Conservation (phyloP, 2,329 filamentous ascomycete species). For the Lithohypha guttulata region DNA sequence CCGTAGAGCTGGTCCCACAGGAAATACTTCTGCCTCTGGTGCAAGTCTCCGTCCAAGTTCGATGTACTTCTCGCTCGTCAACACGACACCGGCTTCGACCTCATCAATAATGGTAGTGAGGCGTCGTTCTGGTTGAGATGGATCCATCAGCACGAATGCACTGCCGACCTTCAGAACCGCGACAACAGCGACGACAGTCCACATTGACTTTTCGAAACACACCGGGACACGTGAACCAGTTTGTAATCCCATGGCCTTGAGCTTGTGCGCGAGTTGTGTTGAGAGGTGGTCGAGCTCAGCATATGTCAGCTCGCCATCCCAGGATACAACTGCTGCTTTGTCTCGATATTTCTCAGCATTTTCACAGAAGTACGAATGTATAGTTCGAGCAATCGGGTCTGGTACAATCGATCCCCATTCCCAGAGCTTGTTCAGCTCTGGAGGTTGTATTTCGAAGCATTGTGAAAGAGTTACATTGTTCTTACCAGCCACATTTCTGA, state of each 20-base stretch:
- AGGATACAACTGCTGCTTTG: constrained; percentile 26
- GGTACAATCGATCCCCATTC: constrained; percentile 20
- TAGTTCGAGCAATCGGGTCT: constrained; percentile 14
- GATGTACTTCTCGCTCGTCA: constrained; percentile 26
- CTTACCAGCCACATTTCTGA: too few species aligned
- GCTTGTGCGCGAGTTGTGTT: constrained; percentile 28
- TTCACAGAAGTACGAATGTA: constrained; percentile 15
- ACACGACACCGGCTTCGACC: constrained; percentile 26
- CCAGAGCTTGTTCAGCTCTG: constrained; percentile 21
- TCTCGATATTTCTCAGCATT: constrained; percentile 10
- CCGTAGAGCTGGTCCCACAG: constrained; percentile 24
- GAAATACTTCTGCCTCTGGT: constrained; percentile 23
- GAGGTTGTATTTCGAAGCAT: not conserved
- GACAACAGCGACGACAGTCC: constrained; percentile 32
- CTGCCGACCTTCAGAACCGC: constrained; percentile 34
- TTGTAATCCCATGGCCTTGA: constrained; percentile 30
- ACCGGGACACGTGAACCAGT: constrained; percentile 31
- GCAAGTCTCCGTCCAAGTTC: constrained; percentile 25
- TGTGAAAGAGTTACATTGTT: too few species aligned
- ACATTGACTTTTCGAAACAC: constrained; percentile 35
- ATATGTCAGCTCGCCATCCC: constrained; percentile 32
- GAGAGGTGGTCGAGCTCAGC: constrained; percentile 26
- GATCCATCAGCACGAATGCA: constrained; percentile 33
- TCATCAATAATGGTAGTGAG: constrained; percentile 28
- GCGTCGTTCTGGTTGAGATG: constrained; percentile 30